A percentile compares a stretch with the other conserved stretches of the same genome.
Evolutionary conservation across 1,284 basidiomycete genomes (phyloP).

Genomic region (Cutaneotrichosporon mucoides): DNA sequence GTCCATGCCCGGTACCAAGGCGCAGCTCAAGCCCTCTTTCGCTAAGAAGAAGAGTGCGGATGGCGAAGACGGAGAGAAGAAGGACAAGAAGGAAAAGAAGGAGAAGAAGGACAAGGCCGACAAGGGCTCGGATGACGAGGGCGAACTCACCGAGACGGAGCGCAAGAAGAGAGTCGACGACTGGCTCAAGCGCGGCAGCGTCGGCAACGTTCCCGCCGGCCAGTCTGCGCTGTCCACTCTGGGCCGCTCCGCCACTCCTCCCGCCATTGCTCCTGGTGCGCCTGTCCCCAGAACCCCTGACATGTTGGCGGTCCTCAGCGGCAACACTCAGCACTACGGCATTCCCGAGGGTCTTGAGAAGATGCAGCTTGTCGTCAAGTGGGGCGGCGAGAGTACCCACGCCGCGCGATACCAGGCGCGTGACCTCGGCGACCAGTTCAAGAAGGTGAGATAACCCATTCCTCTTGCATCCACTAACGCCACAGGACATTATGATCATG

Average conservation of each 20-base stretch:
- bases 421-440: conserved; percentile 92
- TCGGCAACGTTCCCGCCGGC: conserved; percentile 8
- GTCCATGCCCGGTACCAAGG: conserved; percentile 88
- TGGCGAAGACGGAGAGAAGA: conserved; percentile 26
- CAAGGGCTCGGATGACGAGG: conserved; percentile 39
- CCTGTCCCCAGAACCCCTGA: conserved; percentile 31
- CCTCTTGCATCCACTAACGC: too few species aligned
- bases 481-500: conserved; percentile 80
- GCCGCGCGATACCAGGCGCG: conserved; percentile 94
- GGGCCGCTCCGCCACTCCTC: neutral
- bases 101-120: conserved; percentile 18
- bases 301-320: conserved; percentile 24
- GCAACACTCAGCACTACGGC: conserved; percentile 22
- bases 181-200: conserved; percentile 18
- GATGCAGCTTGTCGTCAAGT: conserved; percentile 94
- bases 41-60: conserved; percentile 67
- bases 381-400: conserved; percentile 99
- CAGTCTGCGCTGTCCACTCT: neutral
- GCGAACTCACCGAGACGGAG: conserved; percentile 45
- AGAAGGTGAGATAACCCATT: conserved; percentile 57
- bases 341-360: conserved; percentile 64
- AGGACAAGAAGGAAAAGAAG: conserved; percentile 53
- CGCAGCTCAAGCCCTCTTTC: conserved; percentile 84
- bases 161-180: conserved; percentile 39
- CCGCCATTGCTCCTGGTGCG: neutral